Percentiles rank a stretch among this genome's conserved stretches.
Evolutionary conservation across 352 stramenopile species (phyloP).

Genomic region (Globisporangium megalacanthum): DNA sequence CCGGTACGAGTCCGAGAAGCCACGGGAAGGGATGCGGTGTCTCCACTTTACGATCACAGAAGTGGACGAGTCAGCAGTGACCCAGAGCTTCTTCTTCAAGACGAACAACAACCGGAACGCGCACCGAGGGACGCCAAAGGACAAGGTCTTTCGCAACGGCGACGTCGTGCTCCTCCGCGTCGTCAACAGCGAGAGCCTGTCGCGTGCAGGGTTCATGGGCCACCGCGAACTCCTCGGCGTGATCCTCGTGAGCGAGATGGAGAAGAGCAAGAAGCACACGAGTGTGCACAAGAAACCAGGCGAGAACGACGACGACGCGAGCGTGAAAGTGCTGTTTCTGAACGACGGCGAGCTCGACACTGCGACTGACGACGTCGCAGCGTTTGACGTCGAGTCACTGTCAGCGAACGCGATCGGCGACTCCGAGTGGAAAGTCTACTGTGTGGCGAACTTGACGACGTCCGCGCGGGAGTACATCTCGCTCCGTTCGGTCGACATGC

Average conservation of each 20-base stretch:
- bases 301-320: conserved; percentile 52
- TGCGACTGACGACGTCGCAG: conserved; percentile 45
- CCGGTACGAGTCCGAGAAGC: conserved; percentile 77
- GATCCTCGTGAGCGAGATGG: conserved; percentile 67
- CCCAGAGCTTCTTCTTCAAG: conserved; percentile 18
- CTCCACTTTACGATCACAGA: conserved; percentile 70
- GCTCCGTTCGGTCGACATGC: conserved; percentile 76
- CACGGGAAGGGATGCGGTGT: conserved; percentile 76
- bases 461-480: conserved; percentile 78
- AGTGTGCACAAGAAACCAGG: conserved; percentile 32
- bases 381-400: conserved; percentile 65
- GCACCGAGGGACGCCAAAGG: conserved; percentile 25
- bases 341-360: conserved; percentile 77
- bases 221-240: conserved; percentile 68
- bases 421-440: conserved; percentile 74
- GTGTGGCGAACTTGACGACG: conserved; percentile 74
- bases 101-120: conserved; percentile 4
- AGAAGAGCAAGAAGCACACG: conserved; percentile 50
- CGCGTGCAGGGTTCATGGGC: conserved; percentile 29
- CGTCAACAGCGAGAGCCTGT: conserved; percentile 16
- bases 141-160: conserved; percentile 76
- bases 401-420: conserved; percentile 56
- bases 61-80: conserved; percentile 25
- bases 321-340: conserved; percentile 70
- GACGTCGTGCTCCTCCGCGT: conserved; percentile 67